Evolutionary conservation across 768 basidiomycete species (phyloP).

Genomic region (Xerocomellus intermedius): DNA sequence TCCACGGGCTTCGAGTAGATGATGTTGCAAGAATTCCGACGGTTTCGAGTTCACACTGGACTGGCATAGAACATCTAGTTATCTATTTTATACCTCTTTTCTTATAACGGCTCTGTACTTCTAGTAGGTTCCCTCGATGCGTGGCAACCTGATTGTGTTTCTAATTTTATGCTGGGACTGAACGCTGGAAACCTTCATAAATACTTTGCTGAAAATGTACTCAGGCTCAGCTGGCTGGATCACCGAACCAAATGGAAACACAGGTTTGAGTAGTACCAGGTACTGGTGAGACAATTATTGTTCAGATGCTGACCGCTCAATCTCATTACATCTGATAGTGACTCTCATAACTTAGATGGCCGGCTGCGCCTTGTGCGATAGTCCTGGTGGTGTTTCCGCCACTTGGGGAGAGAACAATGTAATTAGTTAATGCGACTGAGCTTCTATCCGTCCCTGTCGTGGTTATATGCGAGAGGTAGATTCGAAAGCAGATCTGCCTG

Average conservation of each 20-base stretch:
- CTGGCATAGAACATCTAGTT: conserved; percentile 29
- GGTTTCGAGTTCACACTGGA: conserved; percentile 14
- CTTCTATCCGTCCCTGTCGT: conserved; percentile 30
- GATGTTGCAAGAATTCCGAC: conserved; percentile 12
- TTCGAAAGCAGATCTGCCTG: conserved; percentile 20
- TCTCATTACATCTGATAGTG: not conserved
- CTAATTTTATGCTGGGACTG: not conserved
- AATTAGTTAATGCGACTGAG: not conserved
- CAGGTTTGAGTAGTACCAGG: conserved; percentile 1
- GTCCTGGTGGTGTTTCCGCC: conserved; percentile 22
- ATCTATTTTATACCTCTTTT: conserved; percentile 13
- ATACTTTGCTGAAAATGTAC: not conserved
- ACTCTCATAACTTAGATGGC: not conserved
- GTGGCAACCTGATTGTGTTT: conserved; percentile 6
- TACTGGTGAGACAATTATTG: not conserved
- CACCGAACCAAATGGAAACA: not conserved
- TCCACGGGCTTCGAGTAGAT: conserved; percentile 27
- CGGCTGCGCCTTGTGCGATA: not conserved
- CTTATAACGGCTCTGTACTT: conserved; percentile 18
- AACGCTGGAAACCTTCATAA: conserved; percentile 6
- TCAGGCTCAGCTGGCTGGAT: not conserved
- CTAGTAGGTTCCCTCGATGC: conserved; percentile 10
- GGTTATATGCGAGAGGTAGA: conserved; percentile 13
- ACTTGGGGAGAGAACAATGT: conserved; percentile 10
- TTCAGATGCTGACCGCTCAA: not conserved